These are phyloP conservation scores for Bipolaris bicolor DNA, from an alignment of 2,329 filamentous ascomycete species.

Conservation along the genomic window DNA sequence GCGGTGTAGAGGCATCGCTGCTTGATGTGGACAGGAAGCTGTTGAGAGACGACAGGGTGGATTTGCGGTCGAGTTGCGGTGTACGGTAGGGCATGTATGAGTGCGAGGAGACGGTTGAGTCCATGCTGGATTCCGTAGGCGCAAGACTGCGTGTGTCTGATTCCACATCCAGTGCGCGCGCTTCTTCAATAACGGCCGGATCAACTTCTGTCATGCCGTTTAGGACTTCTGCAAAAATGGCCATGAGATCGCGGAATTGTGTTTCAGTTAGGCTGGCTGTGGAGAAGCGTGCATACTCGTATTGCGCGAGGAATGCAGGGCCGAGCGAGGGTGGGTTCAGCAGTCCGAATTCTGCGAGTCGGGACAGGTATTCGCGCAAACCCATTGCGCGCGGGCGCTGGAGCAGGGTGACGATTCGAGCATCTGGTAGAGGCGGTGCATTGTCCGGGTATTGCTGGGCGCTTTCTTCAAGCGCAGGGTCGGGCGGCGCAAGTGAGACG, in stretches of 20 bases:
- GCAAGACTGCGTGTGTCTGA: slow-evolving; percentile 45
- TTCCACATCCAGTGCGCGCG: slow-evolving; percentile 35
- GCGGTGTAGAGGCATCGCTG: slow-evolving; percentile 18
- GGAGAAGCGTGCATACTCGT: slow-evolving; percentile 87
- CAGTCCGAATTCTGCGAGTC: slow-evolving; percentile 72
- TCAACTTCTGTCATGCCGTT: slow-evolving; percentile 74
- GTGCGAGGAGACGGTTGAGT: slow-evolving; percentile 27
- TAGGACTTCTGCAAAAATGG: slow-evolving; percentile 80
- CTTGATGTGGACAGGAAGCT: slow-evolving; percentile 18
- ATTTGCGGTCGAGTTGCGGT: slow-evolving; percentile 30
- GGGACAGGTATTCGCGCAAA: slow-evolving; percentile 77
- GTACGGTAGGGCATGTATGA: slow-evolving; percentile 38
- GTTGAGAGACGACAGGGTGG: slow-evolving; percentile 29
- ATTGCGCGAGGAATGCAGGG: slow-evolving; percentile 71
- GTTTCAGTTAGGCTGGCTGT: slow-evolving; percentile 68
- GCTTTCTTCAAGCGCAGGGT: slow-evolving; percentile 50
- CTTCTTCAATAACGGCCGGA: slow-evolving; percentile 57
- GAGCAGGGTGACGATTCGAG: slow-evolving; percentile 72
- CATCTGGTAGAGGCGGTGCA: slow-evolving; percentile 60
- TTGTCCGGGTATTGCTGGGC: slow-evolving; percentile 31
- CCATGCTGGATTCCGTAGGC: slow-evolving; percentile 33
- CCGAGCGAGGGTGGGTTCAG: slow-evolving; percentile 59
- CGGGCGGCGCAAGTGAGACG: slow-evolving; percentile 76
- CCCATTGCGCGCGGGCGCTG: slow-evolving; percentile 74
- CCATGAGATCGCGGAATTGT: slow-evolving; percentile 81